Evolutionary conservation across 148 eudicot species (phyloP).

Genomic region (Bassia scoparia): DNA sequence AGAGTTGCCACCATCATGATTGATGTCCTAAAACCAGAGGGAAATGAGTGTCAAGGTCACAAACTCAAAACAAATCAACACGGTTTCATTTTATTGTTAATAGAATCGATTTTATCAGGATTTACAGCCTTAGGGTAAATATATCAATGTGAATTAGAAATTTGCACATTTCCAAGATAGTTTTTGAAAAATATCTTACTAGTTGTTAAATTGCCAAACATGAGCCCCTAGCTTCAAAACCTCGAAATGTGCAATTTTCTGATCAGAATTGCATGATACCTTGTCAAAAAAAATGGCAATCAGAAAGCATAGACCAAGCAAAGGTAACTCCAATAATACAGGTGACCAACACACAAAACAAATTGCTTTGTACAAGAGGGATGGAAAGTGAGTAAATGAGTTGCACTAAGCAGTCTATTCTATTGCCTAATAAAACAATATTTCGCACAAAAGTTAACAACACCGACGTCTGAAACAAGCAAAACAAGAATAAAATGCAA

Average conservation of each 20-base stretch:
- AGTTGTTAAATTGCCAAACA: neutral
- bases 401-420: neutral
- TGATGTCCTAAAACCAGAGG: constrained; percentile 25
- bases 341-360: too few species aligned
- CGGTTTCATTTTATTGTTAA: neutral
- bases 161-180: neutral
- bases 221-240: neutral
- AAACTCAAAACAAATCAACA: neutral
- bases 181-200: neutral
- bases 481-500: too few species aligned
- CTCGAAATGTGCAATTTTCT: too few species aligned
- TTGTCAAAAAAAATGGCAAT: too few species aligned
- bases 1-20: constrained; percentile 15
- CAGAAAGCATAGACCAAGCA: neutral
- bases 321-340: neutral
- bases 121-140: neutral
- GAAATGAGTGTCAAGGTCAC: neutral
- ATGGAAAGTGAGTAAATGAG: neutral
- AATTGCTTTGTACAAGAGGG: too few species aligned
- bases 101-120: neutral
- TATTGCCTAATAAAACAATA: neutral
- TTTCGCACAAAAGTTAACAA: neutral
- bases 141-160: neutral
- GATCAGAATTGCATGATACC: too few species aligned
- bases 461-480: neutral